Conservation (phyloP, 495 filamentous ascomycete species). For the Tricharina praecox region DNA sequence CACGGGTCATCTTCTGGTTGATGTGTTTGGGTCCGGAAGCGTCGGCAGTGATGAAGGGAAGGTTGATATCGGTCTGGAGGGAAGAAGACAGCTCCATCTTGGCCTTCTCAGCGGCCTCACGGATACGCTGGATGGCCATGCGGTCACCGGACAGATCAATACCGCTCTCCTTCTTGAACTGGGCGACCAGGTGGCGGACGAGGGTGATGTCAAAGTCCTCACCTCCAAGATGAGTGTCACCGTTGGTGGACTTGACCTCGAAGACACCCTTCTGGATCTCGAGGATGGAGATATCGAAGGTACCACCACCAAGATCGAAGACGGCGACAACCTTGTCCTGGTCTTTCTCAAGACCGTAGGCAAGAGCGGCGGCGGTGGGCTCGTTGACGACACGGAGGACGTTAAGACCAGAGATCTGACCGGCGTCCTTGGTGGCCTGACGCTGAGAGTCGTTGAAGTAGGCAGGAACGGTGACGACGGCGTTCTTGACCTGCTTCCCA, state of each 20-base stretch:
- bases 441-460: conserved; percentile 98
- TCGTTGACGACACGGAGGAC: conserved; percentile 96
- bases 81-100: conserved; percentile 98
- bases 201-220: conserved; percentile 97
- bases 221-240: conserved; percentile 93
- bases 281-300: conserved; percentile 93
- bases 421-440: conserved; percentile 94
- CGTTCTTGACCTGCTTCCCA: conserved; percentile 77
- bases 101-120: conserved; percentile 98
- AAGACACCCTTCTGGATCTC: conserved; percentile 98
- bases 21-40: conserved; percentile 93
- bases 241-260: conserved; percentile 97
- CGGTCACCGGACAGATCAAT: conserved; percentile 85
- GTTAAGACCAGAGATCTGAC: conserved; percentile 88
- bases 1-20: conserved; percentile 80
- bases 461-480: conserved; percentile 87
- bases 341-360: conserved; percentile 91
- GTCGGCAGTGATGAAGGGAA: conserved; percentile 97
- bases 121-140: conserved; percentile 98
- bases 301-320: conserved; percentile 96
- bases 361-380: conserved; percentile 84
- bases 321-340: conserved; percentile 80
- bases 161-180: conserved; percentile 91
- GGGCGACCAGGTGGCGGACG: conserved; percentile 81
- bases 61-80: conserved; percentile 94